Base-by-base conservation (phyloP, 257 asterid species). In the Solanum rostratum region DNA sequence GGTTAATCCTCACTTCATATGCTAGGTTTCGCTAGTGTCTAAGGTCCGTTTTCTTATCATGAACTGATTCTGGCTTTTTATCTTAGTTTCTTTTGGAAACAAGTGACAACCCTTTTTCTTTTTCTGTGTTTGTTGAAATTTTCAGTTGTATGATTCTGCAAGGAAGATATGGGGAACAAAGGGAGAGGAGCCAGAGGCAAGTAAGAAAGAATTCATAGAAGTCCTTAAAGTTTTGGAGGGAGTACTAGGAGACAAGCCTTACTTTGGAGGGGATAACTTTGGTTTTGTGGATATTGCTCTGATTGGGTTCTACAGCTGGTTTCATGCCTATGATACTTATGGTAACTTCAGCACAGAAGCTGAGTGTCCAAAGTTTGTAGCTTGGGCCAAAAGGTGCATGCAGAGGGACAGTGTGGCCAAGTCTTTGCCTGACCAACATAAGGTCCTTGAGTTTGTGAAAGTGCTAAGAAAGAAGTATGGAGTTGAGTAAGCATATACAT, bases 201-300 rank as follows among this genome's bases (percentile, higher is more conserved):
- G 60, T 19, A 80, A 68, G 78, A 84, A 85, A 29, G 88, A 86
- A 7, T 2, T 84, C 63, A 27, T 63, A 63, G n/a, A 63, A 27
- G 13, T 14, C 37, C 41, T 63, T 27, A 14, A 63, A 5, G 1
- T 63, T 1, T 3, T 63, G 41, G 45, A 65, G 13, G 73, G 10
- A 65, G 73, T 6, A 30, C 73, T 65, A 1, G 45, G 13, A 7
- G 45, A 63, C 10, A 27, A 13, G 71, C n/a, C 71, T 13, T 63
- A 63, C 4, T 63, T 63, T 63, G 71, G 71, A 27, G 71, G 43
- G 1, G 41, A 63, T 13, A 29, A 13, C 0, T 63, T 63, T 65
- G 43, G 43, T 24, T 65, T 65, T 14, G n/a, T 65, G 12, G 73
- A 65, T 29, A 29, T 65, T 65, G n/a, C 73, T 4, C 10, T 65